phyloP scores from a whole-genome alignment of 1,284 basidiomycete species.

The Ceratobasidium sp. region DNA sequence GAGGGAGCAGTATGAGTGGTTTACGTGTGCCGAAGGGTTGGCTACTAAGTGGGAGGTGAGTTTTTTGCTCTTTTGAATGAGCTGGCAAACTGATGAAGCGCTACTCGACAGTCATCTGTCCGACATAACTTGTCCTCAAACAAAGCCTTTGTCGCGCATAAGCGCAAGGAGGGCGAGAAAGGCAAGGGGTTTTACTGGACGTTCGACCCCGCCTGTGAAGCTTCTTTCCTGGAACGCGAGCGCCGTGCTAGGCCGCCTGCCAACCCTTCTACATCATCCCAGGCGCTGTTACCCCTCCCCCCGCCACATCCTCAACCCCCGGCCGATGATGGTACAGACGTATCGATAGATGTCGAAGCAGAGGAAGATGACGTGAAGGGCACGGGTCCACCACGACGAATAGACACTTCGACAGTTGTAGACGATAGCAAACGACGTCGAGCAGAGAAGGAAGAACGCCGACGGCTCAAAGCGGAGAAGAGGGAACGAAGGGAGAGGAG shows the following conservation, averaged over 20 bases:
- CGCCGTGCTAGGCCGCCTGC: conserved; percentile 17
- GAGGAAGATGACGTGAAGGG: conserved; percentile 35
- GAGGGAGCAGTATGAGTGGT: conserved; percentile 87
- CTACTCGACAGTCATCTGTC: conserved; percentile 79
- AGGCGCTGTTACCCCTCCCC: neutral
- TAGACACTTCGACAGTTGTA: conserved; percentile 20
- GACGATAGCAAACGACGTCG: conserved; percentile 31
- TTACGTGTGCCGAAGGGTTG: conserved; percentile 84
- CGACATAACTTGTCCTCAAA: conserved; percentile 91
- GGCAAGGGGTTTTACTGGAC: conserved; percentile 93
- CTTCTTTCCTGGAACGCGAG: conserved; percentile 74
- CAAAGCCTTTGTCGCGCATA: conserved; percentile 86
- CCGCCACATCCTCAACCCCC: too few relatives aligned
- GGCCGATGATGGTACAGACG: conserved; percentile 27
- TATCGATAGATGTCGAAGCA: conserved; percentile 33
- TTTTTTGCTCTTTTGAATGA: neutral
- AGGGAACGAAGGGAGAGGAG: conserved; percentile 22
- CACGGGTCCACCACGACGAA: conserved; percentile 26
- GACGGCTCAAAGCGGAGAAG: conserved; percentile 37
- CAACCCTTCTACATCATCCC: conserved; percentile 30
- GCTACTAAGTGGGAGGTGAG: conserved; percentile 69
- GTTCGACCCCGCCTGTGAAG: conserved; percentile 77
- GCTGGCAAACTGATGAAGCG: conserved; percentile 1
- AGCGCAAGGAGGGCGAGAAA: conserved; percentile 78
- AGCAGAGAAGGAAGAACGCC: conserved; percentile 34